Percentiles rank a stretch among this genome's conserved stretches.
phyloP scores from a whole-genome alignment of 75 land plant species.

The Pseudotsuga menziesii region DNA sequence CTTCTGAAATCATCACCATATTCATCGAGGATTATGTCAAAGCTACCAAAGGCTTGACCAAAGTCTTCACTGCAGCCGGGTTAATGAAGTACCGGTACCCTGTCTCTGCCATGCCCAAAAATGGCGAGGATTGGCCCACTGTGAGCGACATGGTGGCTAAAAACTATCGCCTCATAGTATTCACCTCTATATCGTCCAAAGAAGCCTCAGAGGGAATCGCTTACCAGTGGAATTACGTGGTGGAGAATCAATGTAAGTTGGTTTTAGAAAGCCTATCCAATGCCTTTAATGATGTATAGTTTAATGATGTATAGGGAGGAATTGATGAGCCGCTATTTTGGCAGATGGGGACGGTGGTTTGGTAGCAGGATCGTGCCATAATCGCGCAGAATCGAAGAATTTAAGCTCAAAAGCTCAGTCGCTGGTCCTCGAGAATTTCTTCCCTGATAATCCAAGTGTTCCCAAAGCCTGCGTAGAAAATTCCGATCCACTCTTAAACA shows the following conservation, averaged over 20 bases:
- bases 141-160: slow-evolving; percentile 59
- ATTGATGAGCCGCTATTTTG: background rate
- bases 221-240: slow-evolving; percentile 72
- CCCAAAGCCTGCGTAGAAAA: slow-evolving; percentile 17
- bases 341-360: slow-evolving; percentile 18
- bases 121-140: slow-evolving; percentile 74
- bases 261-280: too few relatives aligned
- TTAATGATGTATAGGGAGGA: too few relatives aligned
- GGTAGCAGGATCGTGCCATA: background rate
- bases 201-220: slow-evolving; percentile 82
- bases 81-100: slow-evolving; percentile 76
- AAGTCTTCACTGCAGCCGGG: slow-evolving; percentile 61
- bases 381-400: slow-evolving; percentile 16
- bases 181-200: slow-evolving; percentile 59
- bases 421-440: slow-evolving; percentile 22
- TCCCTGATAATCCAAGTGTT: slow-evolving; percentile 13
- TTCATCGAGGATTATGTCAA: slow-evolving; percentile 83
- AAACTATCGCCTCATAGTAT: slow-evolving; percentile 69
- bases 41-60: slow-evolving; percentile 48
- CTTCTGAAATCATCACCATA: slow-evolving; percentile 70
- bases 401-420: slow-evolving; percentile 10
- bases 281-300: too few relatives aligned
- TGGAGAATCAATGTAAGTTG: slow-evolving; percentile 73
- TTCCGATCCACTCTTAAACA: slow-evolving; percentile 4
- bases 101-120: slow-evolving; percentile 66